These are phyloP conservation scores for Stachybotrys echinatus DNA, from an alignment of 2,329 filamentous ascomycete genomes.

Conservation along the genomic window DNA sequence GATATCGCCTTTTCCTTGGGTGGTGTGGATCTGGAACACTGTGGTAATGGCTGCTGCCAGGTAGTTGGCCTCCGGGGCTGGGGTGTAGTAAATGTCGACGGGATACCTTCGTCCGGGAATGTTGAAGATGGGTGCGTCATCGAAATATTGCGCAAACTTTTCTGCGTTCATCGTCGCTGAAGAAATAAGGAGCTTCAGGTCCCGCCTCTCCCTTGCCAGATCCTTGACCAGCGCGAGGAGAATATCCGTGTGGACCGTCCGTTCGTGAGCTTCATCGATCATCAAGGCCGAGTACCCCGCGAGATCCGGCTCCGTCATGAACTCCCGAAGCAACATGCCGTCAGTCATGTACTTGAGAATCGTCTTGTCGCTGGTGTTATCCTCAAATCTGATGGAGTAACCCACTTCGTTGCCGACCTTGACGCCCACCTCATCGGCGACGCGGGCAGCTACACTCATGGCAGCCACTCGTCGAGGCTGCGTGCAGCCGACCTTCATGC, in stretches of 20 bases:
- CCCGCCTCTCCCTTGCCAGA: constrained; percentile 73
- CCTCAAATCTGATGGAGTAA: constrained; percentile 92
- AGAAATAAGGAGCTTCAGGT: constrained; percentile 86
- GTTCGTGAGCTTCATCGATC: constrained; percentile 96
- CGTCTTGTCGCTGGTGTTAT: constrained; percentile 86
- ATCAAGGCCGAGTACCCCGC: constrained; percentile 81
- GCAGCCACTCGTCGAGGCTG: constrained; percentile 93
- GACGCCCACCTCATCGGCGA: constrained; percentile 88
- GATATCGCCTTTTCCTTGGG: constrained; percentile 80
- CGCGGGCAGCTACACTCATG: constrained; percentile 95
- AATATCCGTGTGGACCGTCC: constrained; percentile 87
- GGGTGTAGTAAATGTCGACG: constrained; percentile 87
- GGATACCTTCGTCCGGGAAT: constrained; percentile 86
- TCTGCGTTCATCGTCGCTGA: constrained; percentile 92
- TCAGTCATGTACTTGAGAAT: constrained; percentile 96
- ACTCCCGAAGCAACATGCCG: constrained; percentile 86
- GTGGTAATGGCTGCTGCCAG: constrained; percentile 87
- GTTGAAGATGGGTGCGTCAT: constrained; percentile 89
- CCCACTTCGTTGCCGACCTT: constrained; percentile 90
- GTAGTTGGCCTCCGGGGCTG: constrained; percentile 90
- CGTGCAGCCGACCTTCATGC: constrained; percentile 84
- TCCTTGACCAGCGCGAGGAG: constrained; percentile 85
- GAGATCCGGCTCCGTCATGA: constrained; percentile 83
- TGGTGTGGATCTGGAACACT: constrained; percentile 90
- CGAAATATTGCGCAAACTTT: constrained; percentile 88